Base-by-base conservation (phyloP, 148 eudicot genomes). In the Rhododendron griersonianum region DNA sequence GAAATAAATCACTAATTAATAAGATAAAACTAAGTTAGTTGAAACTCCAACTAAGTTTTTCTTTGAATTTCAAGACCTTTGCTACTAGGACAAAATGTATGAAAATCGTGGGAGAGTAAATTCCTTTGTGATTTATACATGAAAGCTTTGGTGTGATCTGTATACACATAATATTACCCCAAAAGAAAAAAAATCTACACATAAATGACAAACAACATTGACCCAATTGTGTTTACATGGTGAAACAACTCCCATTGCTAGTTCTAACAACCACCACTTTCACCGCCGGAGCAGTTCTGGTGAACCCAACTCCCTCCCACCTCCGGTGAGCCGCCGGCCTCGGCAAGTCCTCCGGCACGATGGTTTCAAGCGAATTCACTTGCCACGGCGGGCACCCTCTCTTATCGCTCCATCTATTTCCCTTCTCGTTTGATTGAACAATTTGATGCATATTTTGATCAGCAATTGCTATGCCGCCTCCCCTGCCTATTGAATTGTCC, bases 261-360 rank as follows among this genome's bases (percentile, higher is more conserved):
- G 28, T 44, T 30, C 18, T n/a, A 57, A 63, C n/a, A 3, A 11
- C 28, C 2, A 59, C 74, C 55, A 78, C 81, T 61, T 88, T 89
- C 28, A 90, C 75, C 0, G 83, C 5, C 0, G 94, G 95, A 39
- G 95, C 93, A 3, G 79, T 44, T 30, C 73, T 75, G 30, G 85
- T 28, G 67, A 65, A 73, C 21, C 88, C 93, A 35, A 92, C 92
- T 1, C 85, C 81, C 82, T 94, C 98, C 97, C 96, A 93, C 35
- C 88, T 89, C 55, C 95, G 93, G 51, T 82, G 90, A 75, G 92
- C 90, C 53, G 90, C 89, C 25, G 96, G 97, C 87, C 99, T 88
- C 5, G 99, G 99, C 3, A 96, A 90, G 73, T 96, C 91, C 78
- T 96, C 99, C 33, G 99, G 99, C 82, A 96, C 98, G 80, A 96